phyloP scores from a whole-genome alignment of 768 basidiomycete genomes.

The Solioccasus polychromus region DNA sequence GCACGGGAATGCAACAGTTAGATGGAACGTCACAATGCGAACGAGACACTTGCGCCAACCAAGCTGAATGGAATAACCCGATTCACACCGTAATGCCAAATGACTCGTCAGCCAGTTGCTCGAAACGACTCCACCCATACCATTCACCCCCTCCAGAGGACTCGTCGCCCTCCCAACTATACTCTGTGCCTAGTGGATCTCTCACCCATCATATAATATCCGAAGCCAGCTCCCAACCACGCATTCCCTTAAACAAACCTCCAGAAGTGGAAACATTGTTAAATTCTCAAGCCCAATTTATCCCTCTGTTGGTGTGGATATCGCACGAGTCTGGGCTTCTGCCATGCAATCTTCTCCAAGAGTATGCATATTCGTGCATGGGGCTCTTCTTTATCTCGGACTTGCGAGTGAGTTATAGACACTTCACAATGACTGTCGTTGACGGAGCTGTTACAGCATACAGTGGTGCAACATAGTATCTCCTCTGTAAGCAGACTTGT shows the following conservation, averaged over 20 bases:
- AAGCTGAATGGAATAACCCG: neutral
- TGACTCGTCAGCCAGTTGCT: neutral
- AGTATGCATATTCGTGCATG: conserved; percentile 42
- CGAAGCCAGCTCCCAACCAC: neutral
- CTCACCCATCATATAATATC: neutral
- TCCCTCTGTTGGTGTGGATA: conserved; percentile 42
- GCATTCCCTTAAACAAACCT: conserved; percentile 33
- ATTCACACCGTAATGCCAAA: neutral
- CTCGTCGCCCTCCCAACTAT: neutral
- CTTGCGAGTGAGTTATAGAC: conserved; percentile 33
- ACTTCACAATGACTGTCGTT: neutral
- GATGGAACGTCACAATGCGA: neutral
- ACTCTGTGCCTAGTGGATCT: neutral
- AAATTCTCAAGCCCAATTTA: conserved; percentile 36
- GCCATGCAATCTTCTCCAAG: conserved; percentile 27
- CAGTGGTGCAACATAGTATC: neutral
- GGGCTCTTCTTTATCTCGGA: conserved; percentile 46
- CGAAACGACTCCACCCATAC: neutral
- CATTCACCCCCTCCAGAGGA: neutral
- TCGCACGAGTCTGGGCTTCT: conserved; percentile 32
- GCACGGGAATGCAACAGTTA: neutral
- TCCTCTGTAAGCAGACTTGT: conserved; percentile 3
- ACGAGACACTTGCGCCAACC: neutral
- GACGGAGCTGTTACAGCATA: conserved; percentile 16
- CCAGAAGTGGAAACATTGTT: conserved; percentile 41